A percentile compares a stretch with the other conserved stretches of the same genome.
phyloP scores from a whole-genome alignment of 148 eudicot genomes.

The Chenopodium formosanum region DNA sequence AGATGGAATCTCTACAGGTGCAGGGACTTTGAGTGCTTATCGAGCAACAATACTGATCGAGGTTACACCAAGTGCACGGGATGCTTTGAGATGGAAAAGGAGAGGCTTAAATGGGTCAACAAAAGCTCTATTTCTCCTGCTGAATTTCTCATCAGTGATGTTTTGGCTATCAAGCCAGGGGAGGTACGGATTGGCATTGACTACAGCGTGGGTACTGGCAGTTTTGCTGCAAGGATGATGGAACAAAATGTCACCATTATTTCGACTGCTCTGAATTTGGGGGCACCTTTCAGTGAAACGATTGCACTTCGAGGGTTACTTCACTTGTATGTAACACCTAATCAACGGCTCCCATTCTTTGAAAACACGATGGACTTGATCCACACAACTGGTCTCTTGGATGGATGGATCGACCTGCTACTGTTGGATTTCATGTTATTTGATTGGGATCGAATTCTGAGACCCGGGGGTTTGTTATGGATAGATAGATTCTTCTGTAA shows the following conservation, averaged over 20 bases:
- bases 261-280: slow-evolving; percentile 85
- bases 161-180: slow-evolving; percentile 69
- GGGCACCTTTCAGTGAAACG: slow-evolving; percentile 90
- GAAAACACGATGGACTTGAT: slow-evolving; percentile 92
- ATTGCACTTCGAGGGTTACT: slow-evolving; percentile 87
- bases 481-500: slow-evolving; percentile 84
- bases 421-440: slow-evolving; percentile 80
- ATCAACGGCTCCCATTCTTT: slow-evolving; percentile 87
- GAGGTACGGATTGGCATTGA: slow-evolving; percentile 90
- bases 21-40: slow-evolving; percentile 66
- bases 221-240: slow-evolving; percentile 90
- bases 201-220: slow-evolving; percentile 83
- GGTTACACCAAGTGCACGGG: slow-evolving; percentile 73
- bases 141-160: slow-evolving; percentile 64
- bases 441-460: slow-evolving; percentile 88
- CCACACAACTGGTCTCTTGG: slow-evolving; percentile 78
- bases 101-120: slow-evolving; percentile 74
- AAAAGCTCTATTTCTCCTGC: slow-evolving; percentile 37
- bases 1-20: slow-evolving; percentile 88
- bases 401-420: slow-evolving; percentile 87
- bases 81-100: slow-evolving; percentile 94
- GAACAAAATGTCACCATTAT: slow-evolving; percentile 73
- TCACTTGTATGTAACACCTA: slow-evolving; percentile 69
- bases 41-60: slow-evolving; percentile 69
- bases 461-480: slow-evolving; percentile 97